Conservation (phyloP, 176 grass and related monocot genomes). For the Tillandsia leiboldiana region DNA sequence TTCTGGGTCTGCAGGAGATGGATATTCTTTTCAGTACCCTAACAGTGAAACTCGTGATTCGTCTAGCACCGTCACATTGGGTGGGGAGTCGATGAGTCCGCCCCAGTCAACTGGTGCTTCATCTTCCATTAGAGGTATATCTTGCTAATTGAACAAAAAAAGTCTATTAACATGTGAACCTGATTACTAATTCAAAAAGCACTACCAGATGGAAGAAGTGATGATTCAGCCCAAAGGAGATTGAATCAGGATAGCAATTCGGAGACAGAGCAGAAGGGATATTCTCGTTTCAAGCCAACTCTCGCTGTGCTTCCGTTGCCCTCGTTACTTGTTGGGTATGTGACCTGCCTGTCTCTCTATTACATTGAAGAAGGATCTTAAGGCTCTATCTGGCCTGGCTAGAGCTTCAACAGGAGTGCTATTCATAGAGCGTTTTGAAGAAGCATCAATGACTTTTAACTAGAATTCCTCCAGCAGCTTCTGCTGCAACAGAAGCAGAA, state of each 20-base stretch:
- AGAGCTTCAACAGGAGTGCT: no score
- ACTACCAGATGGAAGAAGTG: constrained; percentile 44
- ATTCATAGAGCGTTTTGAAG: no score
- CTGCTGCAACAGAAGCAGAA: no score
- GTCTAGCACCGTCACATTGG: constrained; percentile 38
- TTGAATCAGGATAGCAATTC: constrained; percentile 45
- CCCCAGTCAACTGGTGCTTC: constrained; percentile 40
- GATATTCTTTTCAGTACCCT: constrained; percentile 58
- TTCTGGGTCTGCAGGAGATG: constrained; percentile 38
- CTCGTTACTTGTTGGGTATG: constrained; percentile 88
- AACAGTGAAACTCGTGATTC: constrained; percentile 50
- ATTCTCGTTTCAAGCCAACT: constrained; percentile 60
- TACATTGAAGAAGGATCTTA: not conserved
- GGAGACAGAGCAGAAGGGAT: constrained; percentile 68
- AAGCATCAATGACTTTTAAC: no score
- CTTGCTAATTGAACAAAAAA: not conserved
- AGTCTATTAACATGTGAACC: constrained; percentile 5
- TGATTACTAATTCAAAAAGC: constrained; percentile 24
- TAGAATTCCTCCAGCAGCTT: no score
- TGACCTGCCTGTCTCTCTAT: not conserved
- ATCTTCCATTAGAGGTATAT: constrained; percentile 51
- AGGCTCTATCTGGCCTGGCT: not conserved
- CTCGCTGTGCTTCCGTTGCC: constrained; percentile 57
- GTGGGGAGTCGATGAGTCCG: constrained; percentile 67
- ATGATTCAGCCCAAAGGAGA: constrained; percentile 43